Evolutionary conservation across 2,329 filamentous ascomycete species (phyloP).

Genomic region (Zymoseptoria pseudotritici): DNA sequence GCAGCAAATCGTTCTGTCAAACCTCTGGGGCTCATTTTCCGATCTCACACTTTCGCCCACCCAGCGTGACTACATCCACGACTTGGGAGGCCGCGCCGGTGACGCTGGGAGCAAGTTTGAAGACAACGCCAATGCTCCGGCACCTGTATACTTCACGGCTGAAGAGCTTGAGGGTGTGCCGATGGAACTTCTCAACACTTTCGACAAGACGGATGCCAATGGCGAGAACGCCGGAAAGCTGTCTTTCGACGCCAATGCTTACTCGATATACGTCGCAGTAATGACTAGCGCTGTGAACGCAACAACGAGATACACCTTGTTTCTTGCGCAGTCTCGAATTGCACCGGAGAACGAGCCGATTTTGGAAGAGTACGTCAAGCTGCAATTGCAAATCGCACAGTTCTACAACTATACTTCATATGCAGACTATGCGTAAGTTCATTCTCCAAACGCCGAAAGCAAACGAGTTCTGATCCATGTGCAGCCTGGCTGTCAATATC

Average conservation of each 20-base stretch:
- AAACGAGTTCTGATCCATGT: neutral
- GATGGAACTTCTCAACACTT: neutral
- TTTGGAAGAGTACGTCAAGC: neutral
- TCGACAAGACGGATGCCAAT: neutral
- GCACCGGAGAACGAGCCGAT: neutral
- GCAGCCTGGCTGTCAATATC: neutral
- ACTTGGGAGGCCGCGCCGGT: neutral
- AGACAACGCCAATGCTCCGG: neutral
- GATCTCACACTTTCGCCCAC: conserved; percentile 45
- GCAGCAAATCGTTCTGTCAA: conserved; percentile 60
- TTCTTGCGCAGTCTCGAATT: neutral
- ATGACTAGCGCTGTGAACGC: neutral
- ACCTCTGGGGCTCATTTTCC: conserved; percentile 67
- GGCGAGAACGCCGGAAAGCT: neutral
- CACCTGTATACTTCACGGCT: neutral
- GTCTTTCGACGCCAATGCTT: neutral
- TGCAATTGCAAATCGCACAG: neutral
- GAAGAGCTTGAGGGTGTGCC: neutral
- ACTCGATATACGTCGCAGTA: neutral
- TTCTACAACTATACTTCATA: neutral
- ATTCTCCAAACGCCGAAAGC: neutral
- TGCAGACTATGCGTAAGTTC: neutral
- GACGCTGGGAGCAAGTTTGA: neutral
- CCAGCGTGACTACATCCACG: neutral
- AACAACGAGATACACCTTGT: neutral